Evolutionary conservation across 176 grass and related monocot species (phyloP), one percentile per base, ranked within the genome.

Genomic region (Bothriochloa decipiens): DNA sequence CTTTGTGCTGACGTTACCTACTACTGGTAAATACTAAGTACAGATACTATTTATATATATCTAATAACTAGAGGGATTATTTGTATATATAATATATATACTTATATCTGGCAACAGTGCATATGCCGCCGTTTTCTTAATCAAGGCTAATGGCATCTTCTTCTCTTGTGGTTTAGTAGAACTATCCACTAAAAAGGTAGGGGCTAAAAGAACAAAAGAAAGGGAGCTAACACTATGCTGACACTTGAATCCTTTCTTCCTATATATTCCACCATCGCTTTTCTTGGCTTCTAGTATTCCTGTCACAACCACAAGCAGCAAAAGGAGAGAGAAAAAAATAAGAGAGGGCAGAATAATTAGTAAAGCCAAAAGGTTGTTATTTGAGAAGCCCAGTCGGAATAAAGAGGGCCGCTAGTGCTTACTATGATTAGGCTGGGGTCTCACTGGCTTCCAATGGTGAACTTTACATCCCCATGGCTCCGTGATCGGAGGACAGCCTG

Each of bases 391-490:
- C 72, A 65, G 80, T 65, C 29, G 8, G 69, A 72, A 81, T 53
- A 86, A 84, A 84, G 89, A 66, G 12, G 5, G 20, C 13, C 16
- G 41, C n/a, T 84, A 63, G 80, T 91, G 72, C 89, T 90, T 87
- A 96, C 94, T 91, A 89, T 96, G 81, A 96, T 96, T 89, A 91
- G 81, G 88, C 80, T 77, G 84, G 81, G 75, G 41, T 82, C 61
- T 72, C 69, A 66, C 78, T 87, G 55, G 29, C 86, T 86, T 81
- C 79, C 74, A 82, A 73, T 32, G 46, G 68, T 69, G 70, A 84
- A 80, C 86, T 87, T 96, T 92, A 96, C 91, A 96, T 93, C 86
- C 86, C 86, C 62, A 96, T 96, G 45, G 88, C 88, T 61, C 92
- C 88, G 67, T 91, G 91, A 91, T 90, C 94, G 28, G 90, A 92